A percentile compares a stretch with the other conserved stretches of the same genome.
phyloP scores from a whole-genome alignment of 805 yeast species.

The Ogataea saltuana region DNA sequence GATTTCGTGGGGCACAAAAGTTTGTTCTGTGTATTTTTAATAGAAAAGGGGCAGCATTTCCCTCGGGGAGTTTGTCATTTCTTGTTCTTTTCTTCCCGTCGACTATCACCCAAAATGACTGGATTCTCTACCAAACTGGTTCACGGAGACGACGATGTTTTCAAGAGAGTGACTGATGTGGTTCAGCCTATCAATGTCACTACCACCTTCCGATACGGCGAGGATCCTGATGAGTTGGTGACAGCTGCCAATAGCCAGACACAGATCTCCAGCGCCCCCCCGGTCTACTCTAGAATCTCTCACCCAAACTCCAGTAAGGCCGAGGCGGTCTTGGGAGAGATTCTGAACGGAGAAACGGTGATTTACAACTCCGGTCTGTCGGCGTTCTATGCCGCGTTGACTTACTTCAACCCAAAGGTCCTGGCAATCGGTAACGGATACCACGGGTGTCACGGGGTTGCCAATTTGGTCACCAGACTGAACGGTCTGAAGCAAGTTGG shows the following conservation, averaged over 20 bases:
- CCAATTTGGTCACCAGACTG: conserved; percentile 60
- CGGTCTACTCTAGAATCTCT: conserved; percentile 68
- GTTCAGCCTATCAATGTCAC: conserved; percentile 81
- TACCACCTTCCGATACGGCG: conserved; percentile 71
- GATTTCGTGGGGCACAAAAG: too few species aligned
- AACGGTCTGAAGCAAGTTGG: conserved; percentile 53
- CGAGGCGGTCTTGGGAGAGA: conserved; percentile 61
- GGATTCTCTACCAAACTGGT: conserved; percentile 57
- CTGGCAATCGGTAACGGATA: conserved; percentile 79
- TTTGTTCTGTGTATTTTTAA: too few species aligned
- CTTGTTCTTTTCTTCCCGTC: background rate
- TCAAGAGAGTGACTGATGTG: conserved; percentile 60
- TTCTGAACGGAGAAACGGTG: conserved; percentile 66
- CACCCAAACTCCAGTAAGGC: conserved; percentile 73
- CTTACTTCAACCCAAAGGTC: conserved; percentile 66
- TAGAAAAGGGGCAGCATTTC: conserved; percentile 1
- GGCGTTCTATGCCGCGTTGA: conserved; percentile 76
- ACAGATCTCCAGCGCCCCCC: conserved; percentile 26
- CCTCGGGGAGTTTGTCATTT: background rate
- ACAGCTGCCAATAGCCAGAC: conserved; percentile 41
- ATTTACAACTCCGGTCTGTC: conserved; percentile 77
- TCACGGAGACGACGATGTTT: conserved; percentile 67
- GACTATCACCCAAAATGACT: conserved; percentile 33
- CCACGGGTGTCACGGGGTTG: conserved; percentile 80
- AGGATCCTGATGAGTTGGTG: conserved; percentile 55